A percentile compares a stretch with the other conserved stretches of the same genome.
Conservation (phyloP, 257 asterid genomes). For the Petrea volubilis region DNA sequence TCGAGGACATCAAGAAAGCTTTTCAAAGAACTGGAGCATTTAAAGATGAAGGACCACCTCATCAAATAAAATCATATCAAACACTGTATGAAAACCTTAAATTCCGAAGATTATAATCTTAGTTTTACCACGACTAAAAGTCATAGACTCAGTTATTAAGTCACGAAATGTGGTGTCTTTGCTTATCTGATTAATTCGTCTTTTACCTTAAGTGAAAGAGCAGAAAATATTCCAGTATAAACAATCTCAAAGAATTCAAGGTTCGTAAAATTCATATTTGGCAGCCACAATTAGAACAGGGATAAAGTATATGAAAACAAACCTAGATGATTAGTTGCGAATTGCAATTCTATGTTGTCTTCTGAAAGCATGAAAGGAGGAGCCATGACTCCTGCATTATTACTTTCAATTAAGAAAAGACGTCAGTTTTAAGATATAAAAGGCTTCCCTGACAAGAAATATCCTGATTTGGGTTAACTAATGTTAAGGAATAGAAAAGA, state of each 20-base stretch:
- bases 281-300: background rate
- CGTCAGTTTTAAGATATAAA: constrained; percentile 17
- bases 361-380: constrained; percentile 57
- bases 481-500: background rate
- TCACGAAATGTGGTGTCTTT: background rate
- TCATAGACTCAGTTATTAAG: background rate
- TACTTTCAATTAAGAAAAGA: constrained; percentile 37
- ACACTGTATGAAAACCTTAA: background rate
- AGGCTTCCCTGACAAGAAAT: background rate
- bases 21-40: background rate
- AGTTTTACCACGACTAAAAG: background rate
- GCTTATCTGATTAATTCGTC: background rate
- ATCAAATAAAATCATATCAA: background rate
- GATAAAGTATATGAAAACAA: background rate
- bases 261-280: no score
- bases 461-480: background rate
- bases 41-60: background rate
- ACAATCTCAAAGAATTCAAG: background rate
- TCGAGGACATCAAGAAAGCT: background rate
- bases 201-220: background rate
- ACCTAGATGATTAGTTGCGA: constrained; percentile 83
- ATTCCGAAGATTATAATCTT: background rate
- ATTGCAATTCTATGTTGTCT: constrained; percentile 74
- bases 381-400: constrained; percentile 83
- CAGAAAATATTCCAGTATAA: background rate